Percentiles rank a stretch among this genome's conserved stretches.
These are phyloP conservation scores for Biancaea sappan DNA, from an alignment of 306 rosid species.

Conservation along the genomic window DNA sequence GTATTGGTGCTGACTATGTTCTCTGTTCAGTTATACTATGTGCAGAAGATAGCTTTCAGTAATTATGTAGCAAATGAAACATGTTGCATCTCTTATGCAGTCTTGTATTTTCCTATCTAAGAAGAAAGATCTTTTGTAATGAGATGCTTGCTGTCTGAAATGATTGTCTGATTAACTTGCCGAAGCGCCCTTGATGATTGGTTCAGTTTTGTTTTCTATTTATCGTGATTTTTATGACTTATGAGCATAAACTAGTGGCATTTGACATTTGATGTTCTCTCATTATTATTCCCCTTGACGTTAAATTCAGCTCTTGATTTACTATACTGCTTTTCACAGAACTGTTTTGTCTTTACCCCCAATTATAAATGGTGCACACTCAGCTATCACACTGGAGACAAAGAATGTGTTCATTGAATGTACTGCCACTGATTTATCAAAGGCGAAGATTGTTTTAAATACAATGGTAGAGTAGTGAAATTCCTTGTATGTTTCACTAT, in stretches of 20 bases:
- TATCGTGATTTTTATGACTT: background rate
- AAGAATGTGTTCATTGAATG: slow-evolving; percentile 88
- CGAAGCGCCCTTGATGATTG: background rate
- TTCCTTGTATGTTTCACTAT: slow-evolving; percentile 20
- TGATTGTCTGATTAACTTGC: no score
- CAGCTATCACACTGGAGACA: slow-evolving; percentile 86
- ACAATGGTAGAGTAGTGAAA: slow-evolving; percentile 61
- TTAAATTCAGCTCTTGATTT: slow-evolving; percentile 29
- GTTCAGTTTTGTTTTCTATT: background rate
- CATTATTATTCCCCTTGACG: background rate
- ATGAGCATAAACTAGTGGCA: background rate
- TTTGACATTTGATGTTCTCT: background rate
- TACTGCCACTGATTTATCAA: slow-evolving; percentile 92
- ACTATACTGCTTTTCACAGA: slow-evolving; percentile 47
- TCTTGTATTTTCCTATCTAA: background rate
- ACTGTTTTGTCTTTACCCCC: slow-evolving; percentile 91
- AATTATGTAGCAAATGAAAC: background rate
- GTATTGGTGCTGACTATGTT: no score
- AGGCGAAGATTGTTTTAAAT: slow-evolving; percentile 90
- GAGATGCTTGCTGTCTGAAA: no score
- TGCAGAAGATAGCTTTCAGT: background rate
- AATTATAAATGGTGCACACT: slow-evolving; percentile 88
- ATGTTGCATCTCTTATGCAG: background rate
- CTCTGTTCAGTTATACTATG: background rate
- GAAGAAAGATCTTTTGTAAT: background rate